Evolutionary conservation across 202 grass and related monocot genomes (phyloP).

Genomic region (Panicum virgatum): DNA sequence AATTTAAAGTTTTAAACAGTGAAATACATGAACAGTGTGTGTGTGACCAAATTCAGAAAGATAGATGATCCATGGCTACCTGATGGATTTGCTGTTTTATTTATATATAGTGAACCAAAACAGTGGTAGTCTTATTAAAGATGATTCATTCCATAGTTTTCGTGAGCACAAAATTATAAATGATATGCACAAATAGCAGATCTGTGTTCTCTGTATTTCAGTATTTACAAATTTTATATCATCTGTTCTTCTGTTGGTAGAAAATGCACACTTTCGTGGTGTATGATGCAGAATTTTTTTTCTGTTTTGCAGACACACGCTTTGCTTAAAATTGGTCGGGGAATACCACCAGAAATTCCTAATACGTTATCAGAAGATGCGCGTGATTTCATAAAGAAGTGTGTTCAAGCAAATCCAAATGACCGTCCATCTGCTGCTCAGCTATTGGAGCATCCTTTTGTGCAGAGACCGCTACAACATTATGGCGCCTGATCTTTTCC

Average conservation of each 20-base stretch:
- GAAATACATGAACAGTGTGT: neutral
- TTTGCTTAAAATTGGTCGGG: slow-evolving; percentile 85
- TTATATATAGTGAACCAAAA: neutral
- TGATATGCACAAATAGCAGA: neutral
- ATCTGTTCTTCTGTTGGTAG: neutral
- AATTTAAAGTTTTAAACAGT: slow-evolving; percentile 14
- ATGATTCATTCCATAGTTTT: slow-evolving; percentile 3
- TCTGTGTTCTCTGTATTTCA: neutral
- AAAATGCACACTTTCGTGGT: neutral
- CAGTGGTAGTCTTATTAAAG: neutral
- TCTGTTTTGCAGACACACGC: slow-evolving; percentile 59
- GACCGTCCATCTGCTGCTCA: slow-evolving; percentile 70
- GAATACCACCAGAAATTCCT: slow-evolving; percentile 73
- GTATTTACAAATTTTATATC: neutral
- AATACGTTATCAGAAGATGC: slow-evolving; percentile 67
- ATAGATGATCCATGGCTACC: neutral
- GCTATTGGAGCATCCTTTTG: slow-evolving; percentile 85
- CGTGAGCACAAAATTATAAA: neutral
- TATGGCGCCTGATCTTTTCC: neutral
- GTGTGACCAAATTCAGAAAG: neutral
- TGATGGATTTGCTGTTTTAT: neutral
- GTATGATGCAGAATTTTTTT: slow-evolving; percentile 35
- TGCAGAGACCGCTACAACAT: slow-evolving; percentile 51
- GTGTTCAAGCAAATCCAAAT: slow-evolving; percentile 65
- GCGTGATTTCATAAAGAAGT: slow-evolving; percentile 72